Evolutionary conservation across 1,284 basidiomycete species (phyloP), one percentile per base, ranked within the genome.

Genomic region (Amylostereum areolatum): DNA sequence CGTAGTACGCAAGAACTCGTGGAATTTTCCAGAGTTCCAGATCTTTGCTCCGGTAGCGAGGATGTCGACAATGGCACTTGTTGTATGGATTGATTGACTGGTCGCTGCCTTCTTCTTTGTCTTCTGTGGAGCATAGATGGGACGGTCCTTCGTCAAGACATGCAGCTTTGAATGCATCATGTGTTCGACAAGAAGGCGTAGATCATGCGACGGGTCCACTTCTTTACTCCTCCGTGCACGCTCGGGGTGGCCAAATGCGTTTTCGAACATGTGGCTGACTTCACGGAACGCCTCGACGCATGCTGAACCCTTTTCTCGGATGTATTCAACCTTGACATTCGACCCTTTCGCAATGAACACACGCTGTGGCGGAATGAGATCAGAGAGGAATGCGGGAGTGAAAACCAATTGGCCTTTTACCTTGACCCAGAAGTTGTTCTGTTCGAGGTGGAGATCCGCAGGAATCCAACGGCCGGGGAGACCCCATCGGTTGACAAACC

Each of bases 301-400:
- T 5, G 63, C 58, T 5, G 63, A 65, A 0, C 62, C 61, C 45
- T 63, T 64, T 33, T 50, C 43, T 3, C 60, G 57, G 43, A 64
- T 63, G 37, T 64, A 60, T 18, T 54, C 33, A 11, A 63, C 35
- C 3, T 55, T 60, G 2, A 60, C 60, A 6, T 58, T 57, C 34
- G 46, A 50, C 25, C 62, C 62, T 32, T 54, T 33, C 0, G 62
- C 58, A 45, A 60, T 59, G 46, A 59, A 63, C 12, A 64, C 57
- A 2, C 56, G 51, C 63, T 65, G 7, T 12, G 44, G 12, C 12
- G 24, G 39, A 10, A 41, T 41, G 7, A n/a, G 7, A 41, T 25
- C n/a, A n/a, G n/a, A n/a, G n/a, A 41, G 12, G 8, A 10, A 3
- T 41, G 9, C 18, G 34, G 24, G 2, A 9, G 28, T 9, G 10